Evolutionary conservation across 306 rosid genomes (phyloP), one percentile per base, ranked within the genome.

Genomic region (Cucurbita ficifolia): DNA sequence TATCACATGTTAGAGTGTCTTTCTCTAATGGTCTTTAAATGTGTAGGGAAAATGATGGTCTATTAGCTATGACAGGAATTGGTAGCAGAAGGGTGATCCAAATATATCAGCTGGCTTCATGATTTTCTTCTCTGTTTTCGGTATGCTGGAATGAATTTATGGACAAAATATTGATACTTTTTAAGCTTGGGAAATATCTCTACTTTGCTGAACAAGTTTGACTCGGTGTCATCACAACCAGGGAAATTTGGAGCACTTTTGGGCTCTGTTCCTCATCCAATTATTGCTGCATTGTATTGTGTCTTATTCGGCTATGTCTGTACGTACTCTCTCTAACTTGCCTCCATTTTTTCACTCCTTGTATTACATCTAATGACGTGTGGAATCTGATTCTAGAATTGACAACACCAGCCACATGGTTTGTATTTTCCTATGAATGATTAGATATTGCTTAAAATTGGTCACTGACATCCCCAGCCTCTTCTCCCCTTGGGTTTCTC

Each of bases 11-110:
- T 45, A 21, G 22, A 24, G 7, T 69, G 58, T 46, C 16, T 16
- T 33, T 48, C 9, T 48, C 58, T 48, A 6, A 69, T 13, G 38
- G 10, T 14, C 48, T 4, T 46, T 16, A 35, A 49, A 16, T 29
- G 24, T 49, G 7, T 50, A 83, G 90, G 73, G 87, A 86, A 79
- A 90, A 93, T 81, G 96, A 94, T 74, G 96, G 97, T 76, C 84
- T 88, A 71, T 75, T 93, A 67, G 98, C 97, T 73, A 76, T 86
- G 84, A 90, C 96, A 49, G 87, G 84, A 76, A 96, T 82, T 36
- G 96, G 97, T 79, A 90, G 94, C 83, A 82, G 97, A 84, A 87
- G 96, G 87, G 94, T 93, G 33, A 86, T 85, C 81, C 97, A 90
- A 77, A 86, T 90, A 86, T 90, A 69, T 87, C 94, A 80, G 87